Conservation (phyloP, 1,284 basidiomycete genomes). For the Fereydounia khargensis region DNA sequence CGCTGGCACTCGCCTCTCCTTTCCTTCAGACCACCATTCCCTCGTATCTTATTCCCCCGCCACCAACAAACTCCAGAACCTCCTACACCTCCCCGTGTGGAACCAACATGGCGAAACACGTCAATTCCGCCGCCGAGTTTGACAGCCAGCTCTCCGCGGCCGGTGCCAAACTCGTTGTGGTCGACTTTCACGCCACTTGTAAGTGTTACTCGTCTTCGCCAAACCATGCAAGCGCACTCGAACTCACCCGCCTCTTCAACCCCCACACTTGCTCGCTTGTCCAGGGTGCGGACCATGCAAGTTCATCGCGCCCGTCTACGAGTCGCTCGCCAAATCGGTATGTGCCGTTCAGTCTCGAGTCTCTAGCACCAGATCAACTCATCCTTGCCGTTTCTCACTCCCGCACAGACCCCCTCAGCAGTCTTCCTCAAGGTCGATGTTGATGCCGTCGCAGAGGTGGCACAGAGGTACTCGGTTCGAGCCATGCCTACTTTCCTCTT, state of each 20-base stretch:
- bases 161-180: conserved; percentile 30
- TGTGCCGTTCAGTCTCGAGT: too few relatives aligned
- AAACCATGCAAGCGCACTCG: neutral
- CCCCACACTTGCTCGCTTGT: neutral
- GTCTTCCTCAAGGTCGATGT: conserved; percentile 60
- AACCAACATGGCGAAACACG: conserved; percentile 31
- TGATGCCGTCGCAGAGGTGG: conserved; percentile 58
- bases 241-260: neutral
- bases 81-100: too few relatives aligned
- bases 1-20: too few relatives aligned
- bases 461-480: conserved; percentile 57
- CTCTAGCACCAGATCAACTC: neutral
- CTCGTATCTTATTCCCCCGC: too few relatives aligned
- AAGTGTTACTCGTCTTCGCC: conserved; percentile 4
- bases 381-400: neutral
- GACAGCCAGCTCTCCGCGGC: conserved; percentile 24
- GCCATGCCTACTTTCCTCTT: conserved; percentile 63
- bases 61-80: too few relatives aligned
- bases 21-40: too few relatives aligned
- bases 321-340: conserved; percentile 15
- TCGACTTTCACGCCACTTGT: conserved; percentile 37
- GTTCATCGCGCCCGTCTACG: conserved; percentile 23
- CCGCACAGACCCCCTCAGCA: neutral
- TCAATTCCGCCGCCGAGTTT: conserved; percentile 23
- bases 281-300: conserved; percentile 38